phyloP scores from a whole-genome alignment of 768 basidiomycete genomes.

The Holtermannia corniformis region DNA sequence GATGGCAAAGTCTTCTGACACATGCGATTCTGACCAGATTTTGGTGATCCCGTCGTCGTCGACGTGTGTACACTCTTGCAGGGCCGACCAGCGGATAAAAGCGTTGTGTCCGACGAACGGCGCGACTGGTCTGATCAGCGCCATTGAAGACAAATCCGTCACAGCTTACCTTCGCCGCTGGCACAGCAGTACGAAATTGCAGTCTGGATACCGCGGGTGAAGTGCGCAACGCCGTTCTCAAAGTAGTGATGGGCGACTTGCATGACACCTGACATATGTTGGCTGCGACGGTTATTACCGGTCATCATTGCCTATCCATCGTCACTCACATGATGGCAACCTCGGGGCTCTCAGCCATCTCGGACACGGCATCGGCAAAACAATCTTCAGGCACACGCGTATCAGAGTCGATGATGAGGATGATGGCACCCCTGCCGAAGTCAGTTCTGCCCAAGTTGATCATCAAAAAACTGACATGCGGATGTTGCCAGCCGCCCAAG shows the following conservation, averaged over 20 bases:
- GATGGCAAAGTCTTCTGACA: constrained; percentile 78
- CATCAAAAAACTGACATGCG: constrained; percentile 45
- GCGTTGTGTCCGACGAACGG: constrained; percentile 41
- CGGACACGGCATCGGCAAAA: constrained; percentile 77
- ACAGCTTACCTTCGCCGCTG: constrained; percentile 33
- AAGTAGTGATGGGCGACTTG: constrained; percentile 83
- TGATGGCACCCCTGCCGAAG: constrained; percentile 51
- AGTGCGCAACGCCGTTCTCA: constrained; percentile 80
- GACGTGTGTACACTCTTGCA: constrained; percentile 68
- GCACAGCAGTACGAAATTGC: constrained; percentile 39
- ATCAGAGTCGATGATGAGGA: constrained; percentile 74
- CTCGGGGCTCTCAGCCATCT: constrained; percentile 67
- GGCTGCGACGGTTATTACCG: constrained; percentile 32
- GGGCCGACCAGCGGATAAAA: constrained; percentile 82
- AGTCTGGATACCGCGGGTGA: constrained; percentile 70
- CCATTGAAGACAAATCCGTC: background rate
- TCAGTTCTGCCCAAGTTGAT: background rate
- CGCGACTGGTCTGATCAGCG: constrained; percentile 14
- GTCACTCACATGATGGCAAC: constrained; percentile 56
- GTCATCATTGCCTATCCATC: background rate
- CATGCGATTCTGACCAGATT: constrained; percentile 75
- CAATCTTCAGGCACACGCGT: constrained; percentile 76
- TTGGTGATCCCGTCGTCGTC: constrained; percentile 61
- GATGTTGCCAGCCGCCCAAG: constrained; percentile 61
- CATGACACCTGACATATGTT: constrained; percentile 86